Conservation (phyloP, 139 green algal species). For the Auxenochlorella pyrenoidosa region DNA sequence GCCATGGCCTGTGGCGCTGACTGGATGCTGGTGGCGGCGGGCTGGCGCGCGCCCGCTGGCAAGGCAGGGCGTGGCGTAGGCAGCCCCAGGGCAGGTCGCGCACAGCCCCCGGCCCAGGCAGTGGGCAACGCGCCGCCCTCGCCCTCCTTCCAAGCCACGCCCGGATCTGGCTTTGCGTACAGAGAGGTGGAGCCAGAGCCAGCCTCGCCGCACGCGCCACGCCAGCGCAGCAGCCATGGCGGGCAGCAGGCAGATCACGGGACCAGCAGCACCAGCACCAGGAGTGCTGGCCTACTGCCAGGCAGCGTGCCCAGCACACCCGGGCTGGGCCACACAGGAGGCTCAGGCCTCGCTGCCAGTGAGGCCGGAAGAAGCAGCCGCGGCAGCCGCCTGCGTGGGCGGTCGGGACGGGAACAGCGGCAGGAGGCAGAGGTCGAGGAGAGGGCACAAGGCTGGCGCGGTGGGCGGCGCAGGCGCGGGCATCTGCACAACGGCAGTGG, state of each 20-base stretch:
- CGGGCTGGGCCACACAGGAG: background rate
- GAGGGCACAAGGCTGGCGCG: background rate
- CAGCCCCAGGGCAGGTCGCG: background rate
- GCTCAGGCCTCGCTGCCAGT: background rate
- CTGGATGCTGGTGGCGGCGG: slow-evolving; percentile 15
- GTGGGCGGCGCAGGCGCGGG: background rate
- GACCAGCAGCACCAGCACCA: background rate
- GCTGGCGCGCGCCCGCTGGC: background rate
- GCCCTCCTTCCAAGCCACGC: background rate
- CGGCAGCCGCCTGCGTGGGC: slow-evolving; percentile 3
- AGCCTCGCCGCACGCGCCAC: background rate
- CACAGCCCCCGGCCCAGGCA: background rate
- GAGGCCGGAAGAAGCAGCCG: background rate
- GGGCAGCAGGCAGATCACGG: background rate
- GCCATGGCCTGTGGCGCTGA: background rate
- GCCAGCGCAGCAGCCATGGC: background rate
- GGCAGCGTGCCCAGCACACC: background rate
- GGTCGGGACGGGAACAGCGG: background rate
- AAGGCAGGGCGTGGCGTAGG: background rate
- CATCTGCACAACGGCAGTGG: background rate
- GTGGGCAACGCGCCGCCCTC: background rate
- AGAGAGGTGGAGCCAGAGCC: background rate
- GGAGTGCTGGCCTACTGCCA: background rate
- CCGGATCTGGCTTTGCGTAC: background rate
- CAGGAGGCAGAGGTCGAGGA: background rate